These are phyloP conservation scores for Botryotinia narcissicola DNA, from an alignment of 2,329 filamentous ascomycete genomes.

Conservation along the genomic window DNA sequence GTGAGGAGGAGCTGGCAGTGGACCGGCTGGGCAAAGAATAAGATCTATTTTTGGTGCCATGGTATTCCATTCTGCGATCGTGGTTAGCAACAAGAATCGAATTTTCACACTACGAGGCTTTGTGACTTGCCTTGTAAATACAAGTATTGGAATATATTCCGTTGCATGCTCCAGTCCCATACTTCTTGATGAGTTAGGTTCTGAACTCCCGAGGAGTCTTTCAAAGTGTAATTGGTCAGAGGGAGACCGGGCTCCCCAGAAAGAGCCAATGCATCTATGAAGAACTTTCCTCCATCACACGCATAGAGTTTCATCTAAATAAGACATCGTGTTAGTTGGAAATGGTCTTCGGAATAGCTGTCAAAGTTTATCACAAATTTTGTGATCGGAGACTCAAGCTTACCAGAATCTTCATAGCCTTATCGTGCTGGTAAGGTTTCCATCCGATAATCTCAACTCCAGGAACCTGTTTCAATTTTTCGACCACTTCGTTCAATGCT, in stretches of 20 bases:
- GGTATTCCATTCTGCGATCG: too few species aligned
- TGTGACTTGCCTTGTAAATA: background rate
- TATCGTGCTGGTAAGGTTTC: background rate
- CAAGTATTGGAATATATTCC: background rate
- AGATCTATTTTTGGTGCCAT: too few species aligned
- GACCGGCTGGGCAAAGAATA: too few species aligned
- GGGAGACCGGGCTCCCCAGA: background rate
- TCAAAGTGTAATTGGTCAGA: background rate
- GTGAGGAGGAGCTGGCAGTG: too few species aligned
- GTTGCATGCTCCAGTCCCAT: background rate
- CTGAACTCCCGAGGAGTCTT: background rate
- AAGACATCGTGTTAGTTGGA: background rate
- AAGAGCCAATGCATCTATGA: background rate
- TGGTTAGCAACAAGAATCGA: too few species aligned
- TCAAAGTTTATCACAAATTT: background rate
- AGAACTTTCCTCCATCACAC: conserved; percentile 26
- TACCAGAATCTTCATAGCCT: background rate
- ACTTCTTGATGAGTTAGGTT: background rate
- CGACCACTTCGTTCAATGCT: background rate
- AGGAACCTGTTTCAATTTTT: background rate
- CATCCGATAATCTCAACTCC: background rate
- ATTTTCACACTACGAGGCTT: too few species aligned
- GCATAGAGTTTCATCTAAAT: background rate
- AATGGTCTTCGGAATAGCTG: background rate
- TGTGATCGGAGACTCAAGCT: background rate